Conservation (phyloP, 768 basidiomycete genomes). For the Mycena kentingensis region DNA sequence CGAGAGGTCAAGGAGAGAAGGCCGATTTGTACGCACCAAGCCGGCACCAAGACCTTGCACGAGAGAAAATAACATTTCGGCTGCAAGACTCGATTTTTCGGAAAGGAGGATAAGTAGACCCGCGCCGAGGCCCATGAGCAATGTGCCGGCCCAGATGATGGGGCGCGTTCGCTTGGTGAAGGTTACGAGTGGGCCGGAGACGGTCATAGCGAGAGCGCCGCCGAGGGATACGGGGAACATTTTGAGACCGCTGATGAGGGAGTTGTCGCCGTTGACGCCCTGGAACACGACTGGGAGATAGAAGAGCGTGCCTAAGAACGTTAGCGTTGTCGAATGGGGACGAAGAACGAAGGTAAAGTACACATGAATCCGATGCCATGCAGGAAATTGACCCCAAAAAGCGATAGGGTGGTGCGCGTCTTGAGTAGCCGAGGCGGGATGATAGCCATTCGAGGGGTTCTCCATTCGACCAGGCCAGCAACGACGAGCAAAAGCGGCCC, state of each 20-base stretch:
- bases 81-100: constrained; percentile 17
- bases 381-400: constrained; percentile 6
- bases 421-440: constrained; percentile 12
- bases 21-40: background rate
- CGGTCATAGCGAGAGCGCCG: constrained; percentile 33
- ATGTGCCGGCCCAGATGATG: constrained; percentile 30
- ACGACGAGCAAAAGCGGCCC: constrained; percentile 5
- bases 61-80: constrained; percentile 10
- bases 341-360: background rate
- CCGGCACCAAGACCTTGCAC: constrained; percentile 12
- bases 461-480: constrained; percentile 7
- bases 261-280: constrained; percentile 30
- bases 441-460: constrained; percentile 14
- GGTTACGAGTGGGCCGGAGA: constrained; percentile 32
- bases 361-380: constrained; percentile 15
- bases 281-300: constrained; percentile 42
- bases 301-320: constrained; percentile 11
- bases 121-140: constrained; percentile 32
- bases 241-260: constrained; percentile 31
- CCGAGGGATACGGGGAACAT: constrained; percentile 30
- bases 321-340: background rate
- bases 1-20: background rate
- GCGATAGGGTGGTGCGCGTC: constrained; percentile 12
- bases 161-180: constrained; percentile 32
- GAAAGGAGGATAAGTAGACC: constrained; percentile 31